phyloP scores from a whole-genome alignment of 2,329 filamentous ascomycete species.

The Metarhizium album region DNA sequence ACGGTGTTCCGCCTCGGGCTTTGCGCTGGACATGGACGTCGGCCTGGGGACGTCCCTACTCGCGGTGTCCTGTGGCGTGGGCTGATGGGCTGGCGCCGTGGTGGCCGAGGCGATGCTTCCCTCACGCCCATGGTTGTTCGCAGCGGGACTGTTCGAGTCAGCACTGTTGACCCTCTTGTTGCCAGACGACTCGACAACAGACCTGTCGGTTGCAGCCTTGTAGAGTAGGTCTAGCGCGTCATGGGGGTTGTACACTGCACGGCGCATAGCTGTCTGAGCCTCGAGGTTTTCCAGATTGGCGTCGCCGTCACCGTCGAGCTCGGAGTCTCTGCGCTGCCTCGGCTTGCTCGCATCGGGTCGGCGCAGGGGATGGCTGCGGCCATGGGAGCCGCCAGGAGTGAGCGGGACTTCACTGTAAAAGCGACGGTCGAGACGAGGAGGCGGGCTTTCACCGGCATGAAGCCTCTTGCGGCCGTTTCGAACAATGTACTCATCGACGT shows the following conservation, averaged over 20 bases:
- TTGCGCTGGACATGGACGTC: constrained; percentile 8
- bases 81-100: constrained; percentile 10
- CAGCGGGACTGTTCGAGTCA: constrained; percentile 13
- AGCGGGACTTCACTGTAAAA: constrained; percentile 42
- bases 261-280: constrained; percentile 53
- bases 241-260: constrained; percentile 78
- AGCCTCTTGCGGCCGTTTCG: constrained; percentile 64
- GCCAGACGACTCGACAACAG: constrained; percentile 19
- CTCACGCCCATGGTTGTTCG: constrained; percentile 19
- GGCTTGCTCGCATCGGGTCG: constrained; percentile 39
- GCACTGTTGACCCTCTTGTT: constrained; percentile 4
- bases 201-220: constrained; percentile 65
- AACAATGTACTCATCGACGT: constrained; percentile 55
- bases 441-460: constrained; percentile 34
- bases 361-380: constrained; percentile 53
- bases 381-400: constrained; percentile 57
- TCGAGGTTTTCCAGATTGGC: constrained; percentile 54
- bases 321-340: constrained; percentile 18
- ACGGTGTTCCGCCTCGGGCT: constrained; percentile 7
- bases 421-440: constrained; percentile 28
- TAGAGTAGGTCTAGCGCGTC: constrained; percentile 88
- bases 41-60: constrained; percentile 4
- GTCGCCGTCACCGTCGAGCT: constrained; percentile 44
- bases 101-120: constrained; percentile 17
- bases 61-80: constrained; percentile 6